A percentile compares a stretch with the other conserved stretches of the same genome.
Evolutionary conservation across 2,329 filamentous ascomycete species (phyloP).

Genomic region (Alternaria arborescens): DNA sequence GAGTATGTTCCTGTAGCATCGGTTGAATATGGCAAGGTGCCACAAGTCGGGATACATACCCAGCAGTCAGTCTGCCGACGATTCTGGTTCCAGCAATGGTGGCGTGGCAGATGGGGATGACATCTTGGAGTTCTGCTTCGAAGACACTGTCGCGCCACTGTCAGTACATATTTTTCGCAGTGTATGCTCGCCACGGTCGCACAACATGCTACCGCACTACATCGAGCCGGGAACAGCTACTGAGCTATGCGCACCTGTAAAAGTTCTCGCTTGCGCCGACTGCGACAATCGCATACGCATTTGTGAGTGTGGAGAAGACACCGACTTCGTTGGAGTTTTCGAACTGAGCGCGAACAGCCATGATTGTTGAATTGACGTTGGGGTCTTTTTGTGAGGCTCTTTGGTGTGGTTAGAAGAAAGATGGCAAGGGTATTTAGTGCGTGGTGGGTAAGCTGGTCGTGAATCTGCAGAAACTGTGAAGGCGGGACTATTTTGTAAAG

Average conservation of each 20-base stretch:
- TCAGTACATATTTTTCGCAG: slow-evolving; percentile 26
- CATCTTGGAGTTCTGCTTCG: slow-evolving; percentile 95
- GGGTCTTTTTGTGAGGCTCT: neutral
- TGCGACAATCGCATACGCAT: slow-evolving; percentile 94
- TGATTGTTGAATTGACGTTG: slow-evolving; percentile 40
- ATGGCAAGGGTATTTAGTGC: neutral
- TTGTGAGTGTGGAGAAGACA: slow-evolving; percentile 95
- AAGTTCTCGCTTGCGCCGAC: slow-evolving; percentile 98
- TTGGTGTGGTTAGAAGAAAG: neutral
- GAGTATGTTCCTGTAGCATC: neutral
- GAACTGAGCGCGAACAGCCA: slow-evolving; percentile 70
- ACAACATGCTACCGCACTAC: neutral
- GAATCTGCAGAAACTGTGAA: slow-evolving; percentile 35
- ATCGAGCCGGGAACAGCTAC: neutral
- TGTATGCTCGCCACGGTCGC: neutral
- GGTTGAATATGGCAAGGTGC: neutral
- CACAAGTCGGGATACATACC: slow-evolving; percentile 60
- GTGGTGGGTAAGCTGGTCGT: slow-evolving; percentile 15
- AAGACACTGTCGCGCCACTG: slow-evolving; percentile 72
- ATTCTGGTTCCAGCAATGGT: slow-evolving; percentile 97
- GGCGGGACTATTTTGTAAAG: slow-evolving; percentile 36
- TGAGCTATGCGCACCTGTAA: slow-evolving; percentile 71
- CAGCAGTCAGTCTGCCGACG: slow-evolving; percentile 92
- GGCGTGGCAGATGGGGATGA: slow-evolving; percentile 95
- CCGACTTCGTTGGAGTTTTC: slow-evolving; percentile 95